Evolutionary conservation across 2,329 filamentous ascomycete species (phyloP).

Genomic region (Diaporthe citri): DNA sequence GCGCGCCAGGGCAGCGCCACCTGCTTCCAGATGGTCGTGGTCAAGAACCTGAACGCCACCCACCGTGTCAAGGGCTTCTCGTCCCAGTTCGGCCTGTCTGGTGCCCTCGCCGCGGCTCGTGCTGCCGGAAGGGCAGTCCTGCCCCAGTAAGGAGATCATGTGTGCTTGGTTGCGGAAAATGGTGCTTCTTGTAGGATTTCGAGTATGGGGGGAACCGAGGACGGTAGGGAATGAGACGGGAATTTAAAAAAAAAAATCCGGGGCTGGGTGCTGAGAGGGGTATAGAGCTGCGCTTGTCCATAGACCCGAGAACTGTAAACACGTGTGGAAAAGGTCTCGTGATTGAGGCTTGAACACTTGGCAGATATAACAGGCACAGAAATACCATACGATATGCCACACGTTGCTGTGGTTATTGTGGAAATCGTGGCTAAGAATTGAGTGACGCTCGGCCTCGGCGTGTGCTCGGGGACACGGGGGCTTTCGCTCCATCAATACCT

Average conservation of each 20-base stretch:
- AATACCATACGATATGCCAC: constrained; percentile 7
- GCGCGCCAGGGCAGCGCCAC: constrained; percentile 86
- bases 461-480: background rate
- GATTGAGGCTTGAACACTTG: background rate
- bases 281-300: constrained; percentile 24
- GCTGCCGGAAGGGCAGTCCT: constrained; percentile 43
- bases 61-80: constrained; percentile 82
- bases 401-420: constrained; percentile 7
- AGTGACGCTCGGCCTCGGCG: background rate
- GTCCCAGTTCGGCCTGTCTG: constrained; percentile 76
- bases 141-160: constrained; percentile 4
- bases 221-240: background rate
- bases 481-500: background rate
- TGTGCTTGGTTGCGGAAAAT: background rate
- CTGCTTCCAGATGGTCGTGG: constrained; percentile 86
- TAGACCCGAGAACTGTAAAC: constrained; percentile 15
- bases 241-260: background rate
- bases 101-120: constrained; percentile 61
- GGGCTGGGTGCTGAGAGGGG: background rate
- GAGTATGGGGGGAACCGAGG: background rate
- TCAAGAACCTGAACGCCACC: constrained; percentile 91
- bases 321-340: constrained; percentile 11
- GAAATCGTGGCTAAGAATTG: background rate
- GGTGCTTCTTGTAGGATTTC: background rate
- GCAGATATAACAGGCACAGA: background rate